Evolutionary conservation across 116 monocot genomes (phyloP).

Genomic region (Thalassia testudinum): DNA sequence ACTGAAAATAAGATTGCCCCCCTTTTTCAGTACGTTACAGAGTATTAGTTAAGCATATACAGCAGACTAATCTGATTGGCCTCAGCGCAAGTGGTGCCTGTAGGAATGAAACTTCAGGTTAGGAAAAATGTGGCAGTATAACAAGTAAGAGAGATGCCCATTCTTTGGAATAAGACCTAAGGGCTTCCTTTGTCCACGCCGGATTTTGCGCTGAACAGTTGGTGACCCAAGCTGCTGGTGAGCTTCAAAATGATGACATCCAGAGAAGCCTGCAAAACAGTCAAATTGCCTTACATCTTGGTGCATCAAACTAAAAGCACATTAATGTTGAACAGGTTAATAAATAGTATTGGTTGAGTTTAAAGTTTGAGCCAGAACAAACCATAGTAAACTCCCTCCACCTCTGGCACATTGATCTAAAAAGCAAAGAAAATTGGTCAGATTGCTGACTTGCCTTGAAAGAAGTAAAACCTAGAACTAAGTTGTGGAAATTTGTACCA

Average conservation of each 20-base stretch:
- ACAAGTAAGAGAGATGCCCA: not conserved
- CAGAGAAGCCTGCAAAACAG: slow-evolving; percentile 51
- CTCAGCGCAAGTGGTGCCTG: slow-evolving; percentile 11
- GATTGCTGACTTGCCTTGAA: no score
- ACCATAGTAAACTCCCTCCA: slow-evolving; percentile 84
- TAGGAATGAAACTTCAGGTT: not conserved
- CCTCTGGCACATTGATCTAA: slow-evolving; percentile 83
- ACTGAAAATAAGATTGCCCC: no score
- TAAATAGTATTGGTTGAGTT: no score
- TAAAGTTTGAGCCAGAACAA: not conserved
- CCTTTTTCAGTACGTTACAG: no score
- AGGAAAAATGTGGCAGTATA: not conserved
- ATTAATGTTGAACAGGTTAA: no score
- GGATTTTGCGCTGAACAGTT: slow-evolving; percentile 70
- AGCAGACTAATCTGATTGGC: no score
- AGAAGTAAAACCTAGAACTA: no score
- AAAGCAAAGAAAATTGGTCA: not conserved
- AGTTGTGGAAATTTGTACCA: no score
- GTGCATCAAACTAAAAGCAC: no score
- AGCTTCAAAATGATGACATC: slow-evolving; percentile 77
- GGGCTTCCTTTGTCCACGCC: slow-evolving; percentile 74
- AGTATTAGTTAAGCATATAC: no score
- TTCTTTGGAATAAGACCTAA: slow-evolving; percentile 23
- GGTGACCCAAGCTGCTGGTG: slow-evolving; percentile 76
- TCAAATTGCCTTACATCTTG: no score